Conservation (phyloP, 495 filamentous ascomycete genomes). For the Neurospora sp. region DNA sequence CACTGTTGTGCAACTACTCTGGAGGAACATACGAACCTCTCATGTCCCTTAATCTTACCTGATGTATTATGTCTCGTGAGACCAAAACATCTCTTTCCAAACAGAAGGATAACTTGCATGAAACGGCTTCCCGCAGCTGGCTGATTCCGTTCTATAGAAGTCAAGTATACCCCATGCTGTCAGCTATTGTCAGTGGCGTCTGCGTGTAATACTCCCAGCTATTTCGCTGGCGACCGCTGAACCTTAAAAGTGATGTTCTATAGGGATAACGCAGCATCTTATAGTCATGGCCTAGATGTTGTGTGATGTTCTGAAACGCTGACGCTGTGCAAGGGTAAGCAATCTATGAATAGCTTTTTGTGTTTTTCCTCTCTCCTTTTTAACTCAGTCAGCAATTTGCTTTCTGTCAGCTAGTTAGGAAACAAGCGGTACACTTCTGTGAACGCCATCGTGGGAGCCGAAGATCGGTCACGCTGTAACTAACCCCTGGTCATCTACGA, state of each 20-base stretch:
- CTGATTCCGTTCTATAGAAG: not conserved
- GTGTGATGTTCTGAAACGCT: not conserved
- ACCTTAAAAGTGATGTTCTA: not conserved
- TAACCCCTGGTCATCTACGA: not conserved
- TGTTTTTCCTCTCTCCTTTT: not conserved
- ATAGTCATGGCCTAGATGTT: not conserved
- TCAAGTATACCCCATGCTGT: not conserved
- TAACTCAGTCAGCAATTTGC: not conserved
- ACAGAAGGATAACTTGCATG: not conserved
- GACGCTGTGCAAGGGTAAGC: not conserved
- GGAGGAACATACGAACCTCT: not conserved
- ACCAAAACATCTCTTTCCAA: not conserved
- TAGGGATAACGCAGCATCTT: not conserved
- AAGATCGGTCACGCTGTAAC: not conserved
- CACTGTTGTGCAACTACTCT: not conserved
- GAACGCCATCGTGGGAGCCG: not conserved
- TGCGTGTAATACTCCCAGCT: not conserved
- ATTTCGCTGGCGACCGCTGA: not conserved
- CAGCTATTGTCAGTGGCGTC: not conserved
- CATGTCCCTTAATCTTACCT: not conserved
- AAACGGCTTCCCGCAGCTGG: not conserved
- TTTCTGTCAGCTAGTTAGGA: not conserved
- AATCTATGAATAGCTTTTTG: not conserved
- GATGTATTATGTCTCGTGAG: not conserved
- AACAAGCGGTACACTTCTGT: not conserved